Percentiles rank a stretch among this genome's conserved stretches.
Conservation (phyloP, 176 grass and related monocot genomes). For the Neostapfia colusana region DNA sequence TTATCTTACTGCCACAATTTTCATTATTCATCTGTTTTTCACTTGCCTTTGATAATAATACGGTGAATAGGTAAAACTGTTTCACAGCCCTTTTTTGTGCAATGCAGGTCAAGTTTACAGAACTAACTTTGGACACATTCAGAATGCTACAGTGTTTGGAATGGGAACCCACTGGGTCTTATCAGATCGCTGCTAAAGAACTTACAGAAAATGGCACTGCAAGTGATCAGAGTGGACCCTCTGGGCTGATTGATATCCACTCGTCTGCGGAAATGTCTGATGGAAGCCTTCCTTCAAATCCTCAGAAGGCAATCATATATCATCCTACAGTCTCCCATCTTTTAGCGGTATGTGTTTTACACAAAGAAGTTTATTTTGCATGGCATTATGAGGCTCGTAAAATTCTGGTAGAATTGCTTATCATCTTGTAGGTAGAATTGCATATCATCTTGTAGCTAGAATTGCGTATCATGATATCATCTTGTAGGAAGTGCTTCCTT, state of each 20-base stretch:
- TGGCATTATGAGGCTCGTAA: slow-evolving; percentile 2
- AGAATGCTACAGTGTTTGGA: slow-evolving; percentile 94
- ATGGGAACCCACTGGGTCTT: slow-evolving; percentile 90
- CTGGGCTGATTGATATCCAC: slow-evolving; percentile 92
- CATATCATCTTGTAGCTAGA: too few relatives aligned
- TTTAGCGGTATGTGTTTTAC: slow-evolving; percentile 65
- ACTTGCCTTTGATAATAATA: background rate
- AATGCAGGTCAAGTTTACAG: slow-evolving; percentile 89
- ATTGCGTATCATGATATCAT: too few relatives aligned
- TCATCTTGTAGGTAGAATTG: too few relatives aligned
- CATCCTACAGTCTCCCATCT: slow-evolving; percentile 82
- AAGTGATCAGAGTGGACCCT: slow-evolving; percentile 87
- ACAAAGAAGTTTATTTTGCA: slow-evolving; percentile 9
- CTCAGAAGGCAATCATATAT: slow-evolving; percentile 90
- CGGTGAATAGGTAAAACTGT: background rate
- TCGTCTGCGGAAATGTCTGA: slow-evolving; percentile 88
- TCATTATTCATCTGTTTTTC: slow-evolving; percentile 1
- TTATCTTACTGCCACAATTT: background rate
- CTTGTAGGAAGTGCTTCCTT: too few relatives aligned
- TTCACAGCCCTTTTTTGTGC: slow-evolving; percentile 3
- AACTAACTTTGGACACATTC: slow-evolving; percentile 88
- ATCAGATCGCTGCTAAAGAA: slow-evolving; percentile 73
- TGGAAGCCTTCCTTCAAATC: slow-evolving; percentile 85
- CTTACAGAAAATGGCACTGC: slow-evolving; percentile 83
- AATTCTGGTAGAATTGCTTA: background rate